phyloP scores from a whole-genome alignment of 169 alveolate genomes.

The Plasmodium cynomolgi region DNA sequence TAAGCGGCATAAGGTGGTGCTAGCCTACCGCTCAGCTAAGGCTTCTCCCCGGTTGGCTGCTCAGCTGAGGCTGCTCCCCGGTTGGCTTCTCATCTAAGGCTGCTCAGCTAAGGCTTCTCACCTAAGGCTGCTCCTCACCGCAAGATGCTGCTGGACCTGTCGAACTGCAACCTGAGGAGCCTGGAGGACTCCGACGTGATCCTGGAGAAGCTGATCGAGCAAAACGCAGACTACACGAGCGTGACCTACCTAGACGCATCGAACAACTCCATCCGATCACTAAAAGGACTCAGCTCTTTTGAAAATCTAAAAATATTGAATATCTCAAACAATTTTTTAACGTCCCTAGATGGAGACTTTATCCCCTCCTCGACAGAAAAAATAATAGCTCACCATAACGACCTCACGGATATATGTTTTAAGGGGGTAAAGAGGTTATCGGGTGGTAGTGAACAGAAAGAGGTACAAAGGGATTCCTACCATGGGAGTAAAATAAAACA shows the following conservation, averaged over 20 bases:
- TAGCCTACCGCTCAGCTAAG: not conserved
- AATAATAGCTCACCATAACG: constrained; percentile 32
- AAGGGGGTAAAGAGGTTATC: constrained; percentile 11
- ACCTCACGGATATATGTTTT: constrained; percentile 30
- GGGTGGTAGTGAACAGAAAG: not conserved
- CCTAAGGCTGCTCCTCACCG: no score
- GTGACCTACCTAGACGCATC: constrained; percentile 62
- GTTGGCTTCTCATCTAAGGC: no score
- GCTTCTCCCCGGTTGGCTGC: no score
- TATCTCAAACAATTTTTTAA: constrained; percentile 23
- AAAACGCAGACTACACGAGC: constrained; percentile 43
- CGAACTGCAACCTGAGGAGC: constrained; percentile 38
- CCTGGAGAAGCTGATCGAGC: constrained; percentile 44
- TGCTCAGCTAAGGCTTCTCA: no score
- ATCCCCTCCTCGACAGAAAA: constrained; percentile 41
- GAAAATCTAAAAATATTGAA: constrained; percentile 42
- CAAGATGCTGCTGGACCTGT: constrained; percentile 53
- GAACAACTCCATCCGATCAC: constrained; percentile 6
- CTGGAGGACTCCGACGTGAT: constrained; percentile 55
- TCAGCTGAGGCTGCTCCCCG: no score
- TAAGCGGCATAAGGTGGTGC: not conserved
- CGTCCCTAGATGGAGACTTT: constrained; percentile 48
- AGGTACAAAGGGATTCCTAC: not conserved
- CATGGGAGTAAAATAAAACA: no score
- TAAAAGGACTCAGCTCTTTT: constrained; percentile 47